Evolutionary conservation across 176 grass and related monocot genomes (phyloP).

Genomic region (Themeda triandra): DNA sequence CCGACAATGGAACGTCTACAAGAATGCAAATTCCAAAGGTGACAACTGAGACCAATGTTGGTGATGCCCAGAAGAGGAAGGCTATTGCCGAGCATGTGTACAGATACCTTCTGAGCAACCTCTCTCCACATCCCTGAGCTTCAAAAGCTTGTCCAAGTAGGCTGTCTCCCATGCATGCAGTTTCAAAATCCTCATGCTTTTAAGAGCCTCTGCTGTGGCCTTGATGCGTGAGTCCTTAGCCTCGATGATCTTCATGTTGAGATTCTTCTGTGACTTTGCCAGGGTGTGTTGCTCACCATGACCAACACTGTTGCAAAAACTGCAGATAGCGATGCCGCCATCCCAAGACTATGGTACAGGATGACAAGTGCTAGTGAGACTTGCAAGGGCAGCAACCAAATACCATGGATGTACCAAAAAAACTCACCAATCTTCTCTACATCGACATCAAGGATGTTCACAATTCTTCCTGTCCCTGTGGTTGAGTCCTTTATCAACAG

Average conservation of each 20-base stretch:
- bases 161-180: slow-evolving; percentile 83
- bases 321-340: slow-evolving; percentile 59
- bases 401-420: slow-evolving; percentile 84
- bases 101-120: slow-evolving; percentile 66
- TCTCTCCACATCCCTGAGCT: slow-evolving; percentile 68
- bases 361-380: slow-evolving; percentile 68
- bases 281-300: slow-evolving; percentile 91
- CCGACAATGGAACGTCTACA: slow-evolving; percentile 54
- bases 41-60: slow-evolving; percentile 64
- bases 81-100: slow-evolving; percentile 75
- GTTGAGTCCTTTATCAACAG: slow-evolving; percentile 60
- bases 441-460: slow-evolving; percentile 85
- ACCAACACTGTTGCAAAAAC: slow-evolving; percentile 54
- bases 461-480: slow-evolving; percentile 49
- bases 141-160: slow-evolving; percentile 68
- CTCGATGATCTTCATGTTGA: slow-evolving; percentile 78
- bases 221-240: slow-evolving; percentile 85
- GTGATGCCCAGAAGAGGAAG: slow-evolving; percentile 90
- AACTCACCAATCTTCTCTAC: slow-evolving; percentile 79
- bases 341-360: slow-evolving; percentile 66
- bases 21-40: slow-evolving; percentile 80
- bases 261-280: slow-evolving; percentile 57
- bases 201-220: slow-evolving; percentile 70
- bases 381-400: slow-evolving; percentile 85
- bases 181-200: slow-evolving; percentile 90